Conservation (phyloP, 306 rosid genomes). For the Begonia peltatifolia region DNA sequence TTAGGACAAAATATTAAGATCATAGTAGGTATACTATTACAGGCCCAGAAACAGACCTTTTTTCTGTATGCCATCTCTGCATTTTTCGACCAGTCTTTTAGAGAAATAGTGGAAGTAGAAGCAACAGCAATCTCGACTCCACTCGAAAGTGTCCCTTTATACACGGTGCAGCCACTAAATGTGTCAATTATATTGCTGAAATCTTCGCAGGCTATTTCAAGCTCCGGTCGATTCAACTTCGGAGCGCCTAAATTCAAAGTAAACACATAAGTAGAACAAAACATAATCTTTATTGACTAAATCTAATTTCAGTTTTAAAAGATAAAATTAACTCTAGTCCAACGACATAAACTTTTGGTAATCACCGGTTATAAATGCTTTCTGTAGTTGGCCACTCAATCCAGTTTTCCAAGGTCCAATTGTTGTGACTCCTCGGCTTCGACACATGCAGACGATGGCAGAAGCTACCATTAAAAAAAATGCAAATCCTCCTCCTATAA, state of each 20-base stretch:
- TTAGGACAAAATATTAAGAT: not conserved
- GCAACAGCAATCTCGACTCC: slow-evolving; percentile 95
- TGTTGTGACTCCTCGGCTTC: slow-evolving; percentile 46
- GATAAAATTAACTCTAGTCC: not conserved
- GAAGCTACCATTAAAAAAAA: slow-evolving; percentile 28
- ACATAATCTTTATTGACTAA: not conserved
- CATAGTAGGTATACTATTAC: too few relatives aligned
- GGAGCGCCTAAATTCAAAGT: slow-evolving; percentile 58
- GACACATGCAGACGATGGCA: slow-evolving; percentile 38
- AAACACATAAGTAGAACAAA: not conserved
- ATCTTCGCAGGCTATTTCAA: slow-evolving; percentile 90
- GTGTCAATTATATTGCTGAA: slow-evolving; percentile 69
- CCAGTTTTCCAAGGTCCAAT: slow-evolving; percentile 92
- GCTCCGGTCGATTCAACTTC: slow-evolving; percentile 61
- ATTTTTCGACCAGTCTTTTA: slow-evolving; percentile 62
- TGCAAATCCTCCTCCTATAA: slow-evolving; percentile 20
- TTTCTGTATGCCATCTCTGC: slow-evolving; percentile 49
- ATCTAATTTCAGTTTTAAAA: not conserved
- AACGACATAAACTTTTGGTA: not conserved
- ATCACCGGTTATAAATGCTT: slow-evolving; percentile 83
- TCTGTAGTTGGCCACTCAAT: slow-evolving; percentile 87
- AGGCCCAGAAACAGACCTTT: slow-evolving; percentile 30
- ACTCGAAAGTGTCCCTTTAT: slow-evolving; percentile 84
- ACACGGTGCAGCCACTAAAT: slow-evolving; percentile 30
- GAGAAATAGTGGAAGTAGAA: slow-evolving; percentile 32